Percentiles rank a stretch among this genome's conserved stretches.
phyloP scores from a whole-genome alignment of 2,329 filamentous ascomycete species.

The Aspergillus tubingensis region DNA sequence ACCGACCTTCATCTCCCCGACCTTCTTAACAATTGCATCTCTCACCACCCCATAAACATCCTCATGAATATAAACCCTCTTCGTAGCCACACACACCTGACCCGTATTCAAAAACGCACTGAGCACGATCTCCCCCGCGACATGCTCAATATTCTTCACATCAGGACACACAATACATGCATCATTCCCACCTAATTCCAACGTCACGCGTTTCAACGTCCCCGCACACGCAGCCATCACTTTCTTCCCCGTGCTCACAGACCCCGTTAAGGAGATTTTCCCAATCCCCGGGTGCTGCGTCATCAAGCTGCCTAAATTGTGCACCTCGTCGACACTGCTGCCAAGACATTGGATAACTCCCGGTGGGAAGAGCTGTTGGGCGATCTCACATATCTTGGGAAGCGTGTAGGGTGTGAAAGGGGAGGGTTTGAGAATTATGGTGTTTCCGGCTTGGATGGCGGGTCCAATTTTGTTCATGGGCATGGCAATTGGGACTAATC shows the following conservation, averaged over 20 bases:
- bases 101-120: not conserved
- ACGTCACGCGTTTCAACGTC: conserved; percentile 43
- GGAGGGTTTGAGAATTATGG: not conserved
- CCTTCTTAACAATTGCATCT: not conserved
- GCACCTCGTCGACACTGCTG: not conserved
- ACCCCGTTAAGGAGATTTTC: conserved; percentile 22
- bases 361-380: not conserved
- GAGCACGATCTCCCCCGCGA: not conserved
- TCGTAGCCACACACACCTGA: not conserved
- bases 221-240: conserved; percentile 25
- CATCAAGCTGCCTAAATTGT: not conserved
- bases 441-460: not conserved
- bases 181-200: conserved; percentile 47
- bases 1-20: too few species aligned
- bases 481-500: not conserved
- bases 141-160: not conserved
- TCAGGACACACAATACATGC: conserved; percentile 25
- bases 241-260: conserved; percentile 18
- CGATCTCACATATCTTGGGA: not conserved
- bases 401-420: not conserved
- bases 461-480: not conserved
- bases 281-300: conserved; percentile 13
- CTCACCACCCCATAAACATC: not conserved
- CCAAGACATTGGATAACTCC: not conserved
- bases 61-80: not conserved